Evolutionary conservation across 371 early-diverging fungal species (phyloP).

Genomic region (Apophysomyces elegans): DNA sequence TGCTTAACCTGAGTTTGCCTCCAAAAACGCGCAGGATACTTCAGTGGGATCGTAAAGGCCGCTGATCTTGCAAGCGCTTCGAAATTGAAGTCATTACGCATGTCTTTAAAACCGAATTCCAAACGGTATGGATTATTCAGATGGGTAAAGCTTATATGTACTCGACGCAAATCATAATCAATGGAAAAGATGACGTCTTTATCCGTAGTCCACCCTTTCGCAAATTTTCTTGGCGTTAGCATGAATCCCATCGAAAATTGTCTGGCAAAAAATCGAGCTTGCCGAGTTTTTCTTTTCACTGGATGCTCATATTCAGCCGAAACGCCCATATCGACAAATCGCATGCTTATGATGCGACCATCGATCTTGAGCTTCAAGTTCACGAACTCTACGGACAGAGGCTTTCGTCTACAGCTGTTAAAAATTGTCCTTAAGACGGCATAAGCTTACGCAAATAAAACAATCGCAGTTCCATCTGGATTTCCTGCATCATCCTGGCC

Average conservation of each 20-base stretch:
- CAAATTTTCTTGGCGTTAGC: slow-evolving; percentile 16
- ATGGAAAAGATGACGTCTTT: slow-evolving; percentile 30
- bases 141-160: slow-evolving; percentile 33
- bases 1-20: slow-evolving; percentile 1
- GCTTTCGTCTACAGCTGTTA: slow-evolving; percentile 13
- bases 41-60: slow-evolving; percentile 22
- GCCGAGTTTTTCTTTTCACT: not conserved
- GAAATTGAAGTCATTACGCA: slow-evolving; percentile 24
- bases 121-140: slow-evolving; percentile 24
- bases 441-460: slow-evolving; percentile 23
- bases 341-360: slow-evolving; percentile 17
- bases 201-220: slow-evolving; percentile 32
- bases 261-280: not conserved
- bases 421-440: not conserved
- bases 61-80: slow-evolving; percentile 18
- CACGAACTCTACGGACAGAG: slow-evolving; percentile 14
- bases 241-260: slow-evolving; percentile 31
- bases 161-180: slow-evolving; percentile 24
- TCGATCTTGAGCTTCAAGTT: slow-evolving; percentile 16
- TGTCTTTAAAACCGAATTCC: slow-evolving; percentile 24
- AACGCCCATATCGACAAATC: slow-evolving; percentile 5
- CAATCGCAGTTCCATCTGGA: slow-evolving; percentile 21
- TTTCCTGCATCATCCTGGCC: slow-evolving; percentile 18
- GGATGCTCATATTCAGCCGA: not conserved
- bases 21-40: slow-evolving; percentile 17